Base-by-base conservation (phyloP, 2,329 filamentous ascomycete species). In the Saccharata proteae region DNA sequence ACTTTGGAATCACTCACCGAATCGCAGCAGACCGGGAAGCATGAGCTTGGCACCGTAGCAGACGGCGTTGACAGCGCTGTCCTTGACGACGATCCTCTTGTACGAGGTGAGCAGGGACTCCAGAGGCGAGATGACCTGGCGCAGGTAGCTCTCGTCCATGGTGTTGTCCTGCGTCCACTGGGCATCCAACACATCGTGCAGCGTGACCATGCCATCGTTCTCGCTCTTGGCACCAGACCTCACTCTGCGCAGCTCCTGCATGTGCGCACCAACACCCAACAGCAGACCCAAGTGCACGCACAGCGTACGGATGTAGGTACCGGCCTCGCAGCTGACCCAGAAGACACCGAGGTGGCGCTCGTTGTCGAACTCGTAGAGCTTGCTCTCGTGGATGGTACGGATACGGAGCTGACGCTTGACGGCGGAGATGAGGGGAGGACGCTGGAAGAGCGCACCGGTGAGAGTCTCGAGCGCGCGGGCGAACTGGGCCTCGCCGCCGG, bases 11-110 rank as follows among this genome's bases (percentile, higher is more conserved):
- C 26, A 63, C 74, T 46, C 66, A 83, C 79, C 80, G 57, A 93
- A 96, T 55, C 90, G 77, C 41, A 98, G 65, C 34, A 98, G 71
- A 65, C 90, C 90, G 29, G 90, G 90, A 62, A 96, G 80, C 90
- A 96, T 98, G 42, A 98, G 76, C 69, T 96, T 96, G 28, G 90
- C 90, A 62, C 90, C 90, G 59, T 96, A 96, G 71, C 86, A 94
- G 36, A 98, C 85, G 37, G 90, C 90, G 57, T 94, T 96, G 48
- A 98, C 86, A 16, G 82, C 82, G 48, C 79, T 86, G 57, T 93
- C 90, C 74, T 98, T 98, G 53, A 98, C 86, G 15, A 98, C 86
- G 43, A 98, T 76, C 52, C 90, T 77, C 75, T 96, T 96, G 71
- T 96, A 96, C 32, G 77, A 77, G 23, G 78, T 84, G 45, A 98